Evolutionary conservation across 1,284 basidiomycete species (phyloP), one percentile per base, ranked within the genome.

Genomic region (Trichosporon inkin): DNA sequence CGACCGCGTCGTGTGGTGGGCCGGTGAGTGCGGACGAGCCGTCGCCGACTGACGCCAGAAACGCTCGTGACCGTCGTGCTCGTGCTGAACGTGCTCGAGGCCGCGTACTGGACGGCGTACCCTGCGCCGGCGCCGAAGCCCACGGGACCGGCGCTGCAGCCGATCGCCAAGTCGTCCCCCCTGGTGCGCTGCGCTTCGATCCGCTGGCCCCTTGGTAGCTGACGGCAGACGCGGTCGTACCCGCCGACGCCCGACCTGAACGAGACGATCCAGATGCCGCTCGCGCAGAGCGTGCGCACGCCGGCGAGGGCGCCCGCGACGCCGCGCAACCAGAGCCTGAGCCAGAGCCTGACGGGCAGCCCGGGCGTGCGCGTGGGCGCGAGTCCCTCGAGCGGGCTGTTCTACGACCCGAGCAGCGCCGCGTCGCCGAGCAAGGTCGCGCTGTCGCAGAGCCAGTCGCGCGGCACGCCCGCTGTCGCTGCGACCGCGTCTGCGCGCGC

Each of bases 21-120:
- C 68, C 22, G 60, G 68, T 64, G 35, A 59, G 65, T 49, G 32
- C 20, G 17, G 41, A 17, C 2, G 6, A 66, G 10, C n/a, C 54
- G 58, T 54, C 6, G 51, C 2, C 4, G 11, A 20, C 63, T 60
- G 24, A 61, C 36, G 3, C 5, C 56, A 75, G 73, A 75, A 63
- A 66, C 62, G 3, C 16, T 67, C 14, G 22, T 73, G 16, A 58
- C 59, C 1, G 22, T 55, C 4, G 39, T 70, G n/a, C 58, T 71
- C 1, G 16, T 68, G 6, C 70, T 56, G 58, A 75, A 75, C 60
- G 64, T 70, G 17, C 39, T 68, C 37, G 71, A 76, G 62, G 67
- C 71, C 1, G 59, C 55, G 8, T 66, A 69, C 37, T 68, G 65
- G 22, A 56, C 74, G n/a, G 60, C 70, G 32, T 67, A 67, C 49